These are phyloP conservation scores for Paramecium bursaria DNA, from an alignment of 73 alveolate genomes.

Conservation along the genomic window DNA sequence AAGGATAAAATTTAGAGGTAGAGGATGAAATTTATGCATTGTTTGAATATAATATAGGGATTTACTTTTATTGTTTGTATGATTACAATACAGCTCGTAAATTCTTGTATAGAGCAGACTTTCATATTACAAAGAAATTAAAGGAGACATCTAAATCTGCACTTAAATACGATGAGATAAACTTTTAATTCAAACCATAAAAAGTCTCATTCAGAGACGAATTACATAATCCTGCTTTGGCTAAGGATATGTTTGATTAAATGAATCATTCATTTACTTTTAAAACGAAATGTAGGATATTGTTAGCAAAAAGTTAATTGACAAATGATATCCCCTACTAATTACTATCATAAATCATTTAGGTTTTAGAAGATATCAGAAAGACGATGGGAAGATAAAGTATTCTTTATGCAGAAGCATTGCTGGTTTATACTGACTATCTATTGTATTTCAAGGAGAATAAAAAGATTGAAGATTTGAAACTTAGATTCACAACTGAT, in stretches of 20 bases:
- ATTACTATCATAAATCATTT: neutral
- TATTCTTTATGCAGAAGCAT: constrained; percentile 34
- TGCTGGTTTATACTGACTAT: constrained; percentile 11
- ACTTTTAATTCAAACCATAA: too few relatives aligned
- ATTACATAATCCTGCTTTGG: neutral
- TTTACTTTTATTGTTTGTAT: neutral
- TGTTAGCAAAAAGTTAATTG: too few relatives aligned
- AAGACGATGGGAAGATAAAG: constrained; percentile 53
- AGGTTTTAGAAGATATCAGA: neutral
- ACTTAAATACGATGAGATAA: neutral
- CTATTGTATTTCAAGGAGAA: neutral
- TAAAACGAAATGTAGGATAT: constrained; percentile 36
- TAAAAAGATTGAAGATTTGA: neutral
- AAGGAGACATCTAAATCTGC: neutral
- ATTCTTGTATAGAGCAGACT: constrained; percentile 44
- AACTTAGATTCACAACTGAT: constrained; percentile 5
- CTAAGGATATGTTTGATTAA: neutral
- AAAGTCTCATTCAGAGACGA: neutral
- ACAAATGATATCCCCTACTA: too few relatives aligned
- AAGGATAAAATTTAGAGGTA: neutral
- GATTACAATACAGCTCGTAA: neutral
- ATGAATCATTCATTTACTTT: constrained; percentile 38
- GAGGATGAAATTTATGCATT: constrained; percentile 7
- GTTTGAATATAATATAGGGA: constrained; percentile 31
- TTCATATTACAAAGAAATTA: neutral